Conservation (phyloP, 108 stramenopile genomes). For the Nitzschia inconspicua region DNA sequence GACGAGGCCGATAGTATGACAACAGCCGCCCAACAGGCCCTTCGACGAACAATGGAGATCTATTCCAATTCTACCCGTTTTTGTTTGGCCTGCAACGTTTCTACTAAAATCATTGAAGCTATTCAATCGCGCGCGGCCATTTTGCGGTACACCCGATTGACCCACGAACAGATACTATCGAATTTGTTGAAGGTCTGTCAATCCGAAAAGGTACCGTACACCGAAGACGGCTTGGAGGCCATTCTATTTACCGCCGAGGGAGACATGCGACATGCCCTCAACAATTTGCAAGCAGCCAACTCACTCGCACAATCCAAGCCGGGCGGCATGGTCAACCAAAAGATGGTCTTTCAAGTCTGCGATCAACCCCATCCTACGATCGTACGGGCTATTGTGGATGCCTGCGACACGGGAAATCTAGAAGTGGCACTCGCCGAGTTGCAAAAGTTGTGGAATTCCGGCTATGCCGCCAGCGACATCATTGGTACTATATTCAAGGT, state of each 20-base stretch:
- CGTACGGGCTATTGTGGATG: conserved; percentile 74
- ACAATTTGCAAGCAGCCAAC: conserved; percentile 94
- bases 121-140: conserved; percentile 99
- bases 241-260: conserved; percentile 99
- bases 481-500: conserved; percentile 96
- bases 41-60: conserved; percentile 97
- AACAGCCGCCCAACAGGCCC: conserved; percentile 94
- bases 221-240: conserved; percentile 88
- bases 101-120: conserved; percentile 98
- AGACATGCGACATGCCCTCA: conserved; percentile 98
- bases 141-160: conserved; percentile 88
- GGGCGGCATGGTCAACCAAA: conserved; percentile 74
- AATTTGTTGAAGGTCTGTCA: conserved; percentile 88
- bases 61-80: conserved; percentile 97
- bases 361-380: conserved; percentile 99
- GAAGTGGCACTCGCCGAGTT: conserved; percentile 51
- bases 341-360: conserved; percentile 96
- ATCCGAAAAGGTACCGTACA: conserved; percentile 80
- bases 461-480: conserved; percentile 87
- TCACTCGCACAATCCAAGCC: conserved; percentile 19
- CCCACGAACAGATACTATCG: conserved; percentile 88
- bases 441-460: conserved; percentile 58
- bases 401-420: conserved; percentile 61
- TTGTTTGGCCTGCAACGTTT: conserved; percentile 97
- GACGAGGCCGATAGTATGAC: conserved; percentile 99